Base-by-base conservation (phyloP, 192 early-diverging fungal species). In the Podila horticola region DNA sequence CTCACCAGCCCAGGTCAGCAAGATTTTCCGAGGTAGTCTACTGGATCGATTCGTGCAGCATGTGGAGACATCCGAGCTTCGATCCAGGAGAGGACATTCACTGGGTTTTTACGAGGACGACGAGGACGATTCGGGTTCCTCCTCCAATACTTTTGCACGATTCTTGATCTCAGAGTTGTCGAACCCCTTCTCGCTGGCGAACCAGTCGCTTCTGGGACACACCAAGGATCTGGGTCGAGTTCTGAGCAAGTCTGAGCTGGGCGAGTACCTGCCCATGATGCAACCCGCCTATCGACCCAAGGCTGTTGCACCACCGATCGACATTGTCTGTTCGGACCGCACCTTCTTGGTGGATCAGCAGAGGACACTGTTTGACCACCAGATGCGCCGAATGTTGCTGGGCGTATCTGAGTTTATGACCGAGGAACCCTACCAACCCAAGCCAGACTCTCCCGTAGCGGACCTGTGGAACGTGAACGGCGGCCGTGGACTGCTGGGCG, bases 291-390 rank as follows among this genome's bases (percentile, higher is more conserved):
- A 84, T 66, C 77, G 85, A 72, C 85, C 84, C 38, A 70, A 86
- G 55, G 93, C 84, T 1, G 79, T 89, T 22, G 87, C 94, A 13
- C 90, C 91, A 12, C 90, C 93, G 2, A 85, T 88, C 20, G 87
- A 91, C 20, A 63, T 90, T 29, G 66, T 93, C 7, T 90, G 93
- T 59, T 84, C 87, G 48, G 92, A 93, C 63, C 82, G 84, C 22
- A 85, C 85, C n/a, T 93, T 91, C 58, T 67, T 84, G 13, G 84
- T 83, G 55, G 90, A 92, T 26, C 83, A 90, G 57, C 67, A 84
- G 30, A 74, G 85, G 30, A 41, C 77, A 31, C 29, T 87, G 52
- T 90, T 90, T 74, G 74, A 90, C 64, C 51, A 64, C 6, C 72
- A 57, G 30, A 75, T 85, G 38, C 66, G 86, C 29, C 71, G 81